These are phyloP conservation scores for Annulohypoxylon maeteangense DNA, from an alignment of 495 filamentous ascomycete genomes.

Conservation along the genomic window DNA sequence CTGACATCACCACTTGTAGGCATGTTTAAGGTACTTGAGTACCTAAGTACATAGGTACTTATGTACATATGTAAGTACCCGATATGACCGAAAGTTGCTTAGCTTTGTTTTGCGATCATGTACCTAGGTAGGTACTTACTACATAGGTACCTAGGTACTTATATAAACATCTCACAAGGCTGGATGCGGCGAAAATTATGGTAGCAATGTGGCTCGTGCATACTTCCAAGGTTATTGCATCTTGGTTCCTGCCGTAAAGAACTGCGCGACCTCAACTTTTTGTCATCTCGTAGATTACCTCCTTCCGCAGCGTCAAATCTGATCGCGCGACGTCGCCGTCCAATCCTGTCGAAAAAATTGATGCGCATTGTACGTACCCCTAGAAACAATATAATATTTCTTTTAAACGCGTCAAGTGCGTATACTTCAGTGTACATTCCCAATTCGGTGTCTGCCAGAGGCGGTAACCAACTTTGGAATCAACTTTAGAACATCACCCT, in stretches of 20 bases:
- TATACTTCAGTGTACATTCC: constrained; percentile 3
- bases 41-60: constrained; percentile 2
- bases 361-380: constrained; percentile 28
- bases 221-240: neutral
- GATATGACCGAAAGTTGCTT: neutral
- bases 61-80: neutral
- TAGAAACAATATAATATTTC: neutral
- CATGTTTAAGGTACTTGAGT: no score
- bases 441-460: neutral
- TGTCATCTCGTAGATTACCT: constrained; percentile 31
- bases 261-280: constrained; percentile 40
- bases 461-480: constrained; percentile 4
- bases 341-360: constrained; percentile 10
- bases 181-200: constrained; percentile 40
- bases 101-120: neutral
- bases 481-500: neutral
- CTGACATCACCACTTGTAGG: no score
- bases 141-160: neutral
- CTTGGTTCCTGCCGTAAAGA: constrained; percentile 30
- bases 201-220: constrained; percentile 30
- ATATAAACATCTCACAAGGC: constrained; percentile 26
- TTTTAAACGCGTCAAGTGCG: neutral
- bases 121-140: neutral
- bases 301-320: constrained; percentile 30
- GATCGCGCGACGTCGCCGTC: constrained; percentile 25